phyloP scores from a whole-genome alignment of 352 stramenopile species.

The Phytophthora meadii region DNA sequence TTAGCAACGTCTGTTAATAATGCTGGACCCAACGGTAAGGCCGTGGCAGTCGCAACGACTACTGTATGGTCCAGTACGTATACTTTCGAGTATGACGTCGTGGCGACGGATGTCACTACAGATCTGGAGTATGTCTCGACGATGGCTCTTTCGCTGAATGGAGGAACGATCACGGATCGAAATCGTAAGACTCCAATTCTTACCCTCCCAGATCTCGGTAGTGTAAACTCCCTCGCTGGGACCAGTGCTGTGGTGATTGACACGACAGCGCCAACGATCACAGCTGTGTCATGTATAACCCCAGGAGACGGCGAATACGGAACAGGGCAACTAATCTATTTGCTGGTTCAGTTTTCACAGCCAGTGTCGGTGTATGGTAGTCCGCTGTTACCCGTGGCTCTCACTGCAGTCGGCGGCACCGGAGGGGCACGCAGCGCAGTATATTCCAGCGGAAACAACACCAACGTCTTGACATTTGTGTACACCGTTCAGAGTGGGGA shows the following conservation, averaged over 20 bases:
- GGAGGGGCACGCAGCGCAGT: conserved; percentile 43
- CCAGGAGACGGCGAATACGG: conserved; percentile 80
- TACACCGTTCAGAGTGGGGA: conserved; percentile 77
- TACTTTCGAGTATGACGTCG: conserved; percentile 77
- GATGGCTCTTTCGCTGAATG: conserved; percentile 53
- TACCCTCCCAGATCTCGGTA: conserved; percentile 56
- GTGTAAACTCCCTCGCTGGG: conserved; percentile 48
- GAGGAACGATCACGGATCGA: conserved; percentile 69
- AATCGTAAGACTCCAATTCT: conserved; percentile 65
- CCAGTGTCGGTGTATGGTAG: conserved; percentile 72
- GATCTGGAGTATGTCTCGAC: conserved; percentile 78
- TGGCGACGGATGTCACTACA: conserved; percentile 48
- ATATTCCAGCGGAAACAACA: conserved; percentile 75
- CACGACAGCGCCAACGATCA: conserved; percentile 69
- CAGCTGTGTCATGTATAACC: conserved; percentile 49
- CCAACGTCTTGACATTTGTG: conserved; percentile 66
- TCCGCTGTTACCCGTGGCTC: conserved; percentile 52
- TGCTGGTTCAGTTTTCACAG: conserved; percentile 67
- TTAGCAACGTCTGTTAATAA: conserved; percentile 51
- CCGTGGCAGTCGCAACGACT: conserved; percentile 56
- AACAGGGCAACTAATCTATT: conserved; percentile 61
- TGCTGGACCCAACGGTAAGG: conserved; percentile 46
- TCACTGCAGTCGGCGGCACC: conserved; percentile 52
- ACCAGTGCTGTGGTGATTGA: conserved; percentile 72
- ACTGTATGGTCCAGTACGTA: conserved; percentile 64